These are phyloP conservation scores for barley (Hordeum vulgare) DNA, from an alignment of 176 grass and related monocot species.

Conservation along the genomic window DNA sequence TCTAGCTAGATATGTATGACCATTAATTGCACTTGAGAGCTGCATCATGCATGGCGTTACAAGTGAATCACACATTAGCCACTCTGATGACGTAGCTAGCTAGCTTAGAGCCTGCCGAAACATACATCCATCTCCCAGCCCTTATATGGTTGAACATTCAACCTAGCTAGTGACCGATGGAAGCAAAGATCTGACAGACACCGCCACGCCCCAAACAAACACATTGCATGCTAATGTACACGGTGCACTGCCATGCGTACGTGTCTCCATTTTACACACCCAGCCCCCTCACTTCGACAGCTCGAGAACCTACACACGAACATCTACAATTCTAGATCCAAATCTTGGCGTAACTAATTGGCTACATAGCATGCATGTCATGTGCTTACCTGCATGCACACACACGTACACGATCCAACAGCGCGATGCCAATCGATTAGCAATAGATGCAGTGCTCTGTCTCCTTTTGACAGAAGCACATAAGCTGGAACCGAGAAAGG, in stretches of 20 bases:
- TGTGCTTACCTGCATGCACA: slow-evolving; percentile 26
- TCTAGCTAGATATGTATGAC: background rate
- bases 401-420: background rate
- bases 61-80: background rate
- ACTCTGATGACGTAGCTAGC: background rate
- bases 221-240: slow-evolving; percentile 22
- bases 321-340: slow-evolving; percentile 12
- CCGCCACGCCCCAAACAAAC: background rate
- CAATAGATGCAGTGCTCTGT: slow-evolving; percentile 18
- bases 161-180: slow-evolving; percentile 11
- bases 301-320: slow-evolving; percentile 8
- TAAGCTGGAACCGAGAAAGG: slow-evolving; percentile 30
- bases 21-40: background rate
- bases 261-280: slow-evolving; percentile 22
- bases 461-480: slow-evolving; percentile 14
- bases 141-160: slow-evolving; percentile 23
- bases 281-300: background rate
- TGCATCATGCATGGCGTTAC: background rate
- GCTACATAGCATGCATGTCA: slow-evolving; percentile 12
- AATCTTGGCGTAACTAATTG: background rate
- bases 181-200: slow-evolving; percentile 32
- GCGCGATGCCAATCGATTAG: background rate
- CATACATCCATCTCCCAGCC: background rate
- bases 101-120: background rate
- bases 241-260: slow-evolving; percentile 24